phyloP scores from a whole-genome alignment of 495 filamentous ascomycete genomes.

The Antarctomyces pellizariae region DNA sequence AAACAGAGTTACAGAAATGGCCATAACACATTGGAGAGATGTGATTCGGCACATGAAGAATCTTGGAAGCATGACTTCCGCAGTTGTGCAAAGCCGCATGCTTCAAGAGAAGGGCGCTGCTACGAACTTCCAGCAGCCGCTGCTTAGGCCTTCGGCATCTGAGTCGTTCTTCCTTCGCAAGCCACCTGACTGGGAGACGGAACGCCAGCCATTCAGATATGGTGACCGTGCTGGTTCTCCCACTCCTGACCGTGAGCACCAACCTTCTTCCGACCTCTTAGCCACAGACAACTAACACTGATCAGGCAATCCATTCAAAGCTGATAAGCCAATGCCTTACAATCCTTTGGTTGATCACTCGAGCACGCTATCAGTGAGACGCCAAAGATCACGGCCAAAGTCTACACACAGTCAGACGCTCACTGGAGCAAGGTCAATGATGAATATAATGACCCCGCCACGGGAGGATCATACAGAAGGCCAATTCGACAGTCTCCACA shows the following conservation, averaged over 20 bases:
- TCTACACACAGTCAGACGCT: slow-evolving; percentile 9
- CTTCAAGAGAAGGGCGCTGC: slow-evolving; percentile 2
- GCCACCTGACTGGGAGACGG: slow-evolving; percentile 12
- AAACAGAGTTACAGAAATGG: slow-evolving; percentile 30
- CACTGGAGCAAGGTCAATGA: slow-evolving; percentile 7
- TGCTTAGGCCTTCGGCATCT: slow-evolving; percentile 12
- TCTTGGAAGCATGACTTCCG: slow-evolving; percentile 10
- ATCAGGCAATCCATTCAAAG: too few species aligned
- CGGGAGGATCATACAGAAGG: too few species aligned
- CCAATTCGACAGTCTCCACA: too few species aligned
- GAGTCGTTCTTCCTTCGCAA: slow-evolving; percentile 12
- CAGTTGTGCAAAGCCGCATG: not conserved
- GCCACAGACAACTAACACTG: too few species aligned
- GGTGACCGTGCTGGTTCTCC: slow-evolving; percentile 9
- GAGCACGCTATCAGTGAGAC: slow-evolving; percentile 6
- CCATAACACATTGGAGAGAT: slow-evolving; percentile 33
- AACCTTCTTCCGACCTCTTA: too few species aligned
- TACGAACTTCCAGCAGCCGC: slow-evolving; percentile 3
- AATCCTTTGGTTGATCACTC: slow-evolving; percentile 6
- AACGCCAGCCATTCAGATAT: slow-evolving; percentile 1
- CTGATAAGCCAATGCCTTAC: slow-evolving; percentile 13
- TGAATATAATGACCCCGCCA: too few species aligned
- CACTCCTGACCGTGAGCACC: too few species aligned
- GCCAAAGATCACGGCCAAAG: slow-evolving; percentile 11
- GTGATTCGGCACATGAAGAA: slow-evolving; percentile 28